Evolutionary conservation across 1,284 basidiomycete species (phyloP).

Genomic region (Microbotryum silenes-acaulis): DNA sequence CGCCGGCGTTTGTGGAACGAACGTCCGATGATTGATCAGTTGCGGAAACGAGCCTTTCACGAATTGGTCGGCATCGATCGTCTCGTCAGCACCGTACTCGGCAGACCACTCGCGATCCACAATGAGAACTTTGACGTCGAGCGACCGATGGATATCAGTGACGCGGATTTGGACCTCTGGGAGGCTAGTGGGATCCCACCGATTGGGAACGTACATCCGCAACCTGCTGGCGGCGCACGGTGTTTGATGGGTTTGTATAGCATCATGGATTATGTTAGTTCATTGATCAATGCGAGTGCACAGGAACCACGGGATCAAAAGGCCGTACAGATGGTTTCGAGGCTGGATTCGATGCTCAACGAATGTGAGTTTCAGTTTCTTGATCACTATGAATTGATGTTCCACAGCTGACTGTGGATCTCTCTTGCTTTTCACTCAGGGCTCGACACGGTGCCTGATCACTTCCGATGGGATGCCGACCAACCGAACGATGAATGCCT

Average conservation of each 20-base stretch:
- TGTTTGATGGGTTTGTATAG: no score
- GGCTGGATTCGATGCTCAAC: constrained; percentile 9
- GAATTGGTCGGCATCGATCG: constrained; percentile 37
- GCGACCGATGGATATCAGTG: constrained; percentile 70
- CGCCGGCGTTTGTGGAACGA: constrained; percentile 38
- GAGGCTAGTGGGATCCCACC: constrained; percentile 4
- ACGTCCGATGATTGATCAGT: constrained; percentile 50
- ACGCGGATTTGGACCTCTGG: constrained; percentile 47
- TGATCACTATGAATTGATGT: neutral
- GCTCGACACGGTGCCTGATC: constrained; percentile 17
- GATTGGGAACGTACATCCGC: no score
- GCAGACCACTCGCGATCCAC: constrained; percentile 70
- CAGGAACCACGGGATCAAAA: neutral
- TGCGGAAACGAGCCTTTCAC: constrained; percentile 76
- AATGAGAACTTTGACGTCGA: constrained; percentile 78
- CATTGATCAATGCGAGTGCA: no score
- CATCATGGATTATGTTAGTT: no score
- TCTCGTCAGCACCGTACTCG: constrained; percentile 44
- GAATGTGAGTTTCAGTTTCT: neutral
- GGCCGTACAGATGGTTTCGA: neutral
- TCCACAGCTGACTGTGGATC: neutral
- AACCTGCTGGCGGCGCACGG: no score
- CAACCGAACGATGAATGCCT: neutral
- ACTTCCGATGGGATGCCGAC: constrained; percentile 14
- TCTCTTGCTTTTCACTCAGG: neutral